Evolutionary conservation across 768 basidiomycete genomes (phyloP), one percentile per base, ranked within the genome.

Genomic region (Boletus patriciae): DNA sequence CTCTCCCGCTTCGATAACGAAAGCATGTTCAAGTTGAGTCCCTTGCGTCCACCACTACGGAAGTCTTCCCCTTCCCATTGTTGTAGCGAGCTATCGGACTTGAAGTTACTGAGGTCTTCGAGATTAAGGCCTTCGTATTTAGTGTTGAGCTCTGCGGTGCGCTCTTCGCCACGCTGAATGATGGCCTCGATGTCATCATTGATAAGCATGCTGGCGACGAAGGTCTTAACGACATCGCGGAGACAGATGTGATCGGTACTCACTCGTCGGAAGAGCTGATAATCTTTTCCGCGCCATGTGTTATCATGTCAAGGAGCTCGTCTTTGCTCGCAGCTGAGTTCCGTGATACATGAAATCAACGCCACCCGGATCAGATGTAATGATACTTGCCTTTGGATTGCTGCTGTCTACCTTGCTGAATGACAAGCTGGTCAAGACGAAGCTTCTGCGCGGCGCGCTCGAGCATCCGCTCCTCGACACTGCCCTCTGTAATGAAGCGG

Each of bases 31-130:
- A 92, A 79, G 64, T 85, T 86, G 46, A 92, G 78, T 3, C 75
- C 60, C 71, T 91, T 91, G 68, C 85, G 83, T 75, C 89, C 91
- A 18, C 83, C 91, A 18, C 82, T 70, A 27, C 88, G 78, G 73
- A 94, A 98, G 66, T 96, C 93, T 71, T 97, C 92, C 34, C 94
- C 94, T 65, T 98, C 94, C 94, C 94, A 97, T 64, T 92, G 90
- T 62, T 94, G 91, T 33, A 94, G 84, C 23, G 87, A 88, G 27
- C 87, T 88, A 62, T 98, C 94, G 9, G 92, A 87, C 74, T 97
- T 96, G 83, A 98, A 99, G 76, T 92, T 98, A 69, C 90, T 95
- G 34, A 98, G 78, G 65, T 97, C 95, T 67, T 99, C 97, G 44
- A 99, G 67, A 65, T 92, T 94, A 51, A 98, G 81, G 2, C 84